Conservation (phyloP, 2,329 filamentous ascomycete genomes). For the Talaromyces atroroseus region DNA sequence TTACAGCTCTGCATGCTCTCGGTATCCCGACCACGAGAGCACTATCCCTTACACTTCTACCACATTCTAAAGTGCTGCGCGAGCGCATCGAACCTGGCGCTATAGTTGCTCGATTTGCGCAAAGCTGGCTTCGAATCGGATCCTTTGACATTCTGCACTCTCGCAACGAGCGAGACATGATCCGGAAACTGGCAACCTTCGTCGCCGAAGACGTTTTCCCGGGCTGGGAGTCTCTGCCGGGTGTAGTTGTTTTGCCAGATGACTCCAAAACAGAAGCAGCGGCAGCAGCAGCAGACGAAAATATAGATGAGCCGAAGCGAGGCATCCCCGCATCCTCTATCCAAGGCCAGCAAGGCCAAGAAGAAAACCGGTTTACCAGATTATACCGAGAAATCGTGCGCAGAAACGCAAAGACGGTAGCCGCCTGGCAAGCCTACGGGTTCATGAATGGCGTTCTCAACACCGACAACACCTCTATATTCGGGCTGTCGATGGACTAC, state of each 20-base stretch:
- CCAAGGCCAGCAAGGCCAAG: conserved; percentile 61
- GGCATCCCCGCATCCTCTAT: conserved; percentile 54
- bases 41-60: conserved; percentile 71
- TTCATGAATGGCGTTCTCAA: conserved; percentile 99
- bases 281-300: conserved; percentile 17
- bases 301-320: conserved; percentile 42
- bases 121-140: conserved; percentile 88
- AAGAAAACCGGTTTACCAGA: conserved; percentile 81
- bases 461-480: conserved; percentile 92
- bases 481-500: conserved; percentile 85
- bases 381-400: conserved; percentile 83
- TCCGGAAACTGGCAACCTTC: conserved; percentile 72
- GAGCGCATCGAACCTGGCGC: conserved; percentile 85
- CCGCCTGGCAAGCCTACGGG: conserved; percentile 95
- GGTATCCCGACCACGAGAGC: conserved; percentile 82
- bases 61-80: conserved; percentile 65
- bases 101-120: conserved; percentile 85
- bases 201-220: conserved; percentile 80
- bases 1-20: conserved; percentile 65
- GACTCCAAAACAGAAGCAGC: conserved; percentile 28
- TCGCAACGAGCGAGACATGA: conserved; percentile 68
- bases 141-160: conserved; percentile 89
- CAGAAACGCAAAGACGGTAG: conserved; percentile 80
- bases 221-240: conserved; percentile 80
- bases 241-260: conserved; percentile 41